These are phyloP conservation scores for Scedosporium boydii DNA, from an alignment of 2,329 filamentous ascomycete genomes.

Conservation along the genomic window DNA sequence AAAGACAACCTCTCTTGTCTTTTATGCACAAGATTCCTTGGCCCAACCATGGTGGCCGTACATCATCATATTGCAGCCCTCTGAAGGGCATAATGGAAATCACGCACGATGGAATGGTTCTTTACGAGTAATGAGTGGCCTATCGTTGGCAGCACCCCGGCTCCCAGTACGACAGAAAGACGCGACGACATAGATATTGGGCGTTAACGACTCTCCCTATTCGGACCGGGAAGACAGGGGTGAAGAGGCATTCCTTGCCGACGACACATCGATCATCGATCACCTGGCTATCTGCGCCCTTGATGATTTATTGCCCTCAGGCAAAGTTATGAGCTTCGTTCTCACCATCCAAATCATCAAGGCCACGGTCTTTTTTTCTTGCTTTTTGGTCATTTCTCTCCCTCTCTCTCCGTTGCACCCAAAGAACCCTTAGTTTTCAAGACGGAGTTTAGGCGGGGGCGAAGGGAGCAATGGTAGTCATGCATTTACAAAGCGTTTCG, in stretches of 20 bases:
- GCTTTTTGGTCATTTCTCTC: background rate
- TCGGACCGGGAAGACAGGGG: background rate
- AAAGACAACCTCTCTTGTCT: conserved; percentile 4
- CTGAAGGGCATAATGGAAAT: background rate
- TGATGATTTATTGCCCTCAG: background rate
- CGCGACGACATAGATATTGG: background rate
- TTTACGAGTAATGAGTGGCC: background rate
- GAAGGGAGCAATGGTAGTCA: conserved; percentile 1
- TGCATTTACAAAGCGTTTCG: conserved; percentile 7
- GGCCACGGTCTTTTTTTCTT: background rate
- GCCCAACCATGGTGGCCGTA: background rate
- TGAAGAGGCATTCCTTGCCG: background rate
- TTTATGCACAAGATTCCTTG: background rate
- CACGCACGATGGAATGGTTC: background rate
- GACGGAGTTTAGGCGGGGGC: conserved; percentile 1
- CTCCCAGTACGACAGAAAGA: background rate
- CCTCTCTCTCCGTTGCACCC: background rate
- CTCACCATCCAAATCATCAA: background rate
- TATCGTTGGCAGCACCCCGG: background rate
- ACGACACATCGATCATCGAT: background rate
- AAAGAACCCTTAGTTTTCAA: background rate
- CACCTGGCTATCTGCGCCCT: background rate
- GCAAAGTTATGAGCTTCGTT: background rate
- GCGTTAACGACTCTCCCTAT: background rate
- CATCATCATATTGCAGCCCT: background rate